Conservation (phyloP, 805 yeast species). For the Yarrowia sp. region DNA sequence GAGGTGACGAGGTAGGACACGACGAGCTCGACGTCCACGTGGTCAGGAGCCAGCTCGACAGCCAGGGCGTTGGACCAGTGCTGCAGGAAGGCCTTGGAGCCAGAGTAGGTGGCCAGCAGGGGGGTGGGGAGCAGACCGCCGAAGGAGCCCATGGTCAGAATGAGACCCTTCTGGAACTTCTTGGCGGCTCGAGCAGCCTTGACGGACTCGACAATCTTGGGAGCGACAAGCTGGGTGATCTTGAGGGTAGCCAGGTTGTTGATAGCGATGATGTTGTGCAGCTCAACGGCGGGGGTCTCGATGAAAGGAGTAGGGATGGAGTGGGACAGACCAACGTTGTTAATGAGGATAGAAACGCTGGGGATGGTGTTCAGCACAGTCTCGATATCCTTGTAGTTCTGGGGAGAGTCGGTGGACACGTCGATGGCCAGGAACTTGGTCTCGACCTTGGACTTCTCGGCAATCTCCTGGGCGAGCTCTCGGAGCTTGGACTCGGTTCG, state of each 20-base stretch:
- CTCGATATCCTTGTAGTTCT: constrained; percentile 62
- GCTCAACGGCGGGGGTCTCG: constrained; percentile 77
- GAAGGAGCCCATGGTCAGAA: constrained; percentile 95
- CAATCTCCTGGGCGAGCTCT: constrained; percentile 66
- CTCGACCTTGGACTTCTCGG: constrained; percentile 63
- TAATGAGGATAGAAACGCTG: constrained; percentile 77
- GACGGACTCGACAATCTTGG: constrained; percentile 66
- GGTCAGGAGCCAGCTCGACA: constrained; percentile 72
- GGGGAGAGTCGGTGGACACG: constrained; percentile 66
- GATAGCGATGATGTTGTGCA: constrained; percentile 80
- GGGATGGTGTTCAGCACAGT: constrained; percentile 56
- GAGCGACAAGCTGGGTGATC: constrained; percentile 80
- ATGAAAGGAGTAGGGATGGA: constrained; percentile 92
- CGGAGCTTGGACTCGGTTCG: constrained; percentile 83
- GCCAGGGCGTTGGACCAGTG: constrained; percentile 90
- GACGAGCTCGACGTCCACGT: constrained; percentile 85
- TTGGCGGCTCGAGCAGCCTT: constrained; percentile 48
- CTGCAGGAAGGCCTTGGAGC: constrained; percentile 94
- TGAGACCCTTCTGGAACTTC: constrained; percentile 59
- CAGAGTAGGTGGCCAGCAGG: constrained; percentile 88
- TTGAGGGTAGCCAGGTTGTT: constrained; percentile 85
- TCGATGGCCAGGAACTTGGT: constrained; percentile 79
- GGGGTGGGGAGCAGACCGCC: constrained; percentile 96
- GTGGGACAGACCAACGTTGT: constrained; percentile 95
- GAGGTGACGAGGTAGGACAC: constrained; percentile 91